Base-by-base conservation (phyloP, 352 stramenopile species). In the Globisporangium polare region DNA sequence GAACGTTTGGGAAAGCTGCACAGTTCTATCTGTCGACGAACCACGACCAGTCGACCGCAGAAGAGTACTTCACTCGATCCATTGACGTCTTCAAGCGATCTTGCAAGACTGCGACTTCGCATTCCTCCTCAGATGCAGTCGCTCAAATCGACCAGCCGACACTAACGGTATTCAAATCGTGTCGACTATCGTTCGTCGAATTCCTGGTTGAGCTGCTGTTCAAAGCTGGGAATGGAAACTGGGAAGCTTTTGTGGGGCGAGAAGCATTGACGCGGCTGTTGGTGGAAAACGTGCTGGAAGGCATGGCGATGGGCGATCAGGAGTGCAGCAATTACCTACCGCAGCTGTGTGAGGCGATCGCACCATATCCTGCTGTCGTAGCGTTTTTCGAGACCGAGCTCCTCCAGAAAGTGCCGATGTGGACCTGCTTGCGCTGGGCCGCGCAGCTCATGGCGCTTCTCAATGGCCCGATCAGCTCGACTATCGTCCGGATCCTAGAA, bases 381-480 rank as follows among this genome's bases (percentile, higher is more conserved):
- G 20, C 51, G 1, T 56, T 73, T 0, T 83, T 90, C 53, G 69
- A 89, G 37, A 58, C 74, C 27, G 69, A 63, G 15, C 52, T 90
- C 33, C 47, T 89, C 15, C 63, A 60, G 5, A 67, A 76, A 3
- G 68, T 92, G 13, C 85, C 85, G 4, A 71, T 88, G n/a, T 94
- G 85, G 85, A 94, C 85, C 2, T 92, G 81, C 13, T 62, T 94
- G 35, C 67, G 82, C 18, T 94, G 85, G 85, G 86, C 85, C 1
- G 77, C 83, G 9, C 85, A 94, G 27, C 65, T 94, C 3, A 83
- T 94, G 67, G 85, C 85, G 20, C 70, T 94, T 22, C 37, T 90
- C 13, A 80, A 79, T 58, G 75, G 80, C 17, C 61, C 70, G 2
- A 88, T 92, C 26, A 68, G 76, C 7, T 66, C 66, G 37, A 87